A percentile compares a stretch with the other conserved stretches of the same genome.
Evolutionary conservation across 768 basidiomycete species (phyloP).

Genomic region (Artomyces pyxidatus): DNA sequence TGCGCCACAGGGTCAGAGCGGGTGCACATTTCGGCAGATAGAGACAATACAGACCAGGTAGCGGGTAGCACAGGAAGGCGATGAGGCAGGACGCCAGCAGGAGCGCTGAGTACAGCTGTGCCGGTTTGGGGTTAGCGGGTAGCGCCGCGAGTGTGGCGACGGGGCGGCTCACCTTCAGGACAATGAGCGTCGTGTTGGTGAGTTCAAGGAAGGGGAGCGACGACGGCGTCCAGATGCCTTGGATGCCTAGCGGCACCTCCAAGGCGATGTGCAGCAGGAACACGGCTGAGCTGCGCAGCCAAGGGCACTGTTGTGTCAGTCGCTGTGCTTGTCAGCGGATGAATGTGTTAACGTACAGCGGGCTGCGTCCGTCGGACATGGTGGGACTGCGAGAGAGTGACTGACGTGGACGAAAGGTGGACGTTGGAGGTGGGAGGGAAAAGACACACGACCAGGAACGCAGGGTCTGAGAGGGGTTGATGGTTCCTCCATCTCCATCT

Average conservation of each 20-base stretch:
- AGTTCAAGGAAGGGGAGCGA: conserved; percentile 69
- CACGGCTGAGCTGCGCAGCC: conserved; percentile 41
- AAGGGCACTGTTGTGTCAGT: neutral
- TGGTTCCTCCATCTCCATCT: too few relatives aligned
- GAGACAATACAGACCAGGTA: conserved; percentile 52
- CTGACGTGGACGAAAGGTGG: too few relatives aligned
- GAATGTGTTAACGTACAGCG: too few relatives aligned
- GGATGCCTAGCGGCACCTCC: conserved; percentile 70
- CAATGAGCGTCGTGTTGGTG: conserved; percentile 71
- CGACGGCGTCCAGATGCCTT: conserved; percentile 59
- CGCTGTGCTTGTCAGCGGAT: too few relatives aligned
- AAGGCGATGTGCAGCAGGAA: conserved; percentile 77
- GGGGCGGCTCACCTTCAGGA: conserved; percentile 54
- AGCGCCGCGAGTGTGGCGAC: neutral
- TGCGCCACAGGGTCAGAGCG: conserved; percentile 17
- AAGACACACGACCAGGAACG: too few relatives aligned
- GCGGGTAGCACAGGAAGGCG: conserved; percentile 52
- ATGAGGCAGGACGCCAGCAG: conserved; percentile 53
- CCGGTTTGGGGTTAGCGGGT: neutral
- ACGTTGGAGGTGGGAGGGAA: too few relatives aligned
- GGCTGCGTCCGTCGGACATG: too few relatives aligned
- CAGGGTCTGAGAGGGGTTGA: too few relatives aligned
- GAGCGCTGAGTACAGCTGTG: conserved; percentile 62
- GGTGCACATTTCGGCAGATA: neutral
- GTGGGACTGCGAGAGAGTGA: too few relatives aligned